Conservation (phyloP, 2,329 filamentous ascomycete species). For the Cytospora leucostoma region DNA sequence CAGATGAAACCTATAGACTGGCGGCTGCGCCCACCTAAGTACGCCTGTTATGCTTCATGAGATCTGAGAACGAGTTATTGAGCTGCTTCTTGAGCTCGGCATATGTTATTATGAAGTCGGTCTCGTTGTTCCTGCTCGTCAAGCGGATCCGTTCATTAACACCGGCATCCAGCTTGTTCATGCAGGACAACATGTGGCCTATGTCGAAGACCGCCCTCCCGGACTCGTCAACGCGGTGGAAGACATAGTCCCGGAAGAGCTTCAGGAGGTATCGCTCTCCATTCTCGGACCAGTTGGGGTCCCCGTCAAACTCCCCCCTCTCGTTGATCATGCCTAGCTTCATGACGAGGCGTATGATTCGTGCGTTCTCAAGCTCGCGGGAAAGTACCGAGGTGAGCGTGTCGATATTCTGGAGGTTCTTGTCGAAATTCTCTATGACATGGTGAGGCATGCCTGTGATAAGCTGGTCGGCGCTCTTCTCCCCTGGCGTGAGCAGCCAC, state of each 20-base stretch:
- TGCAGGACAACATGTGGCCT: conserved; percentile 79
- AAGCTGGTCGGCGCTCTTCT: conserved; percentile 78
- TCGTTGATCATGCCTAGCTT: conserved; percentile 91
- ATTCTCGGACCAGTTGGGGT: conserved; percentile 83
- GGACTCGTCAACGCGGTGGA: conserved; percentile 88
- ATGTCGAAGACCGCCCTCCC: conserved; percentile 83
- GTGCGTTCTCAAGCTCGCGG: conserved; percentile 86
- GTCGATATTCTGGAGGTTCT: conserved; percentile 77
- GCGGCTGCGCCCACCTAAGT: conserved; percentile 13
- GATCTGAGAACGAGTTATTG: conserved; percentile 58
- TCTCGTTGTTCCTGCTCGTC: conserved; percentile 88
- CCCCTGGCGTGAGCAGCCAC: conserved; percentile 72
- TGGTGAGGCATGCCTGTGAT: conserved; percentile 77
- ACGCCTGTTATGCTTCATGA: conserved; percentile 47
- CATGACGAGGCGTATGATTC: conserved; percentile 73
- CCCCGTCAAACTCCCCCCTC: conserved; percentile 78
- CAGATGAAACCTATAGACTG: neutral
- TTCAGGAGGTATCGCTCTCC: conserved; percentile 92
- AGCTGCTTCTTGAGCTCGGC: conserved; percentile 78
- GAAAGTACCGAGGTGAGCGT: conserved; percentile 70
- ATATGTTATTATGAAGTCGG: conserved; percentile 83
- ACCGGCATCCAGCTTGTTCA: conserved; percentile 93
- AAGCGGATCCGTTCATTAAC: conserved; percentile 83
- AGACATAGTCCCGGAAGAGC: conserved; percentile 94
- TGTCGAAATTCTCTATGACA: conserved; percentile 74